These are phyloP conservation scores for Aspergillus bertholletiae DNA, from an alignment of 495 filamentous ascomycete species.

Conservation along the genomic window DNA sequence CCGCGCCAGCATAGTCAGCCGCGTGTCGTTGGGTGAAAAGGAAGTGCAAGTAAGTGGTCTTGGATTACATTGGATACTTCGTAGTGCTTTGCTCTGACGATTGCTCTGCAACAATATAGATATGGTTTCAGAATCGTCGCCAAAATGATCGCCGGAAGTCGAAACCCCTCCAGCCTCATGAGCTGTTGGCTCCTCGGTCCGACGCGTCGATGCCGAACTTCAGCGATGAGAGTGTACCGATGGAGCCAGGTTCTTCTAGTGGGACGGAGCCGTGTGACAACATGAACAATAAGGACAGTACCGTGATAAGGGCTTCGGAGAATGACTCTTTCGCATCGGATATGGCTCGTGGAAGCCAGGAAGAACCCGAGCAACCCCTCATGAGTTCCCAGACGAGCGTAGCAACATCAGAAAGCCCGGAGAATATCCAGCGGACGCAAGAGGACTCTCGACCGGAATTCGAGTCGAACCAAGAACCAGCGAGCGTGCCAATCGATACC, in stretches of 20 bases:
- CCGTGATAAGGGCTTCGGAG: conserved; percentile 22
- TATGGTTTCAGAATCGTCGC: conserved; percentile 98
- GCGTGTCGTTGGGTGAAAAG: conserved; percentile 90
- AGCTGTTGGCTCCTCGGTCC: conserved; percentile 61
- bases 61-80: too few species aligned
- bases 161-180: conserved; percentile 78
- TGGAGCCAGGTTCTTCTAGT: conserved; percentile 33
- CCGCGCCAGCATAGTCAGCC: conserved; percentile 76
- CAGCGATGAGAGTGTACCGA: conserved; percentile 39
- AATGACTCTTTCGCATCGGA: conserved; percentile 34
- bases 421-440: conserved; percentile 24
- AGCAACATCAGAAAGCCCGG: conserved; percentile 28
- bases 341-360: conserved; percentile 23
- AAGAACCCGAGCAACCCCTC: conserved; percentile 20
- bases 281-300: conserved; percentile 15
- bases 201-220: conserved; percentile 51
- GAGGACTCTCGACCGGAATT: conserved; percentile 20
- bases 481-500: conserved; percentile 16
- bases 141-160: conserved; percentile 92
- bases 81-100: conserved; percentile 13
- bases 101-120: conserved; percentile 49
- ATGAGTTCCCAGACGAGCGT: conserved; percentile 38
- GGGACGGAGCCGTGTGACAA: conserved; percentile 27
- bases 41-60: conserved; percentile 83
- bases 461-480: conserved; percentile 11